Conservation (phyloP, 1,284 basidiomycete genomes). For the Entoloma clypeatum region DNA sequence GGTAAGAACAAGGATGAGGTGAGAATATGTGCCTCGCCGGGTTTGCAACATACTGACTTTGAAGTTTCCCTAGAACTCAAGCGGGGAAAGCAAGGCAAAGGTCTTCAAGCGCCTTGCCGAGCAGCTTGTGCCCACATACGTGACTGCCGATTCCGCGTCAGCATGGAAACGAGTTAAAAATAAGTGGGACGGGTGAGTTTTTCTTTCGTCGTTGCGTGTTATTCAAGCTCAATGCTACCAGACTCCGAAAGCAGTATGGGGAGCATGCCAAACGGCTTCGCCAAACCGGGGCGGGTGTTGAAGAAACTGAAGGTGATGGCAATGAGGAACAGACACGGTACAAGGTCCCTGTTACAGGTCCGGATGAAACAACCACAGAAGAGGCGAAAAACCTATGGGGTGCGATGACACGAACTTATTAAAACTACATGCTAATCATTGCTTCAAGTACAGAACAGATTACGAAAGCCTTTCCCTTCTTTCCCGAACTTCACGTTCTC, state of each 20-base stretch:
- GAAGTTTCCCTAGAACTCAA: constrained; percentile 14
- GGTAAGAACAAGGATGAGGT: too few species aligned
- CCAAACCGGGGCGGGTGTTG: background rate
- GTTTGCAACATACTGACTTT: background rate
- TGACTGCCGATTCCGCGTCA: constrained; percentile 8
- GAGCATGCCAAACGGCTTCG: too few species aligned
- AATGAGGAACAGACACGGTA: too few species aligned
- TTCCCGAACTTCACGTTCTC: constrained; percentile 30
- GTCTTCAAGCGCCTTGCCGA: constrained; percentile 16
- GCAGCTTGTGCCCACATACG: constrained; percentile 13
- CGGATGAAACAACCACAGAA: background rate
- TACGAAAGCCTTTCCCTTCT: background rate
- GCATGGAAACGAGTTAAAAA: constrained; percentile 14
- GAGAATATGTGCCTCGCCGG: too few species aligned
- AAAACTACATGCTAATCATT: background rate
- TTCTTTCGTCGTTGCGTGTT: background rate
- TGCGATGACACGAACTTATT: background rate
- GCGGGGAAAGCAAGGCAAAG: constrained; percentile 10
- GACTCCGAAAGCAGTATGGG: background rate
- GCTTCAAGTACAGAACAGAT: constrained; percentile 1
- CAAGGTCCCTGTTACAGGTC: background rate
- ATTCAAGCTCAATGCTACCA: too few species aligned
- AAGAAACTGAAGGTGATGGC: too few species aligned
- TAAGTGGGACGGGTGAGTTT: constrained; percentile 8
- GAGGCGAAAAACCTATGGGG: background rate